These are phyloP conservation scores for Polytrichum commune DNA, from an alignment of 225 moss, liverwort and hornwort species.

Conservation along the genomic window DNA sequence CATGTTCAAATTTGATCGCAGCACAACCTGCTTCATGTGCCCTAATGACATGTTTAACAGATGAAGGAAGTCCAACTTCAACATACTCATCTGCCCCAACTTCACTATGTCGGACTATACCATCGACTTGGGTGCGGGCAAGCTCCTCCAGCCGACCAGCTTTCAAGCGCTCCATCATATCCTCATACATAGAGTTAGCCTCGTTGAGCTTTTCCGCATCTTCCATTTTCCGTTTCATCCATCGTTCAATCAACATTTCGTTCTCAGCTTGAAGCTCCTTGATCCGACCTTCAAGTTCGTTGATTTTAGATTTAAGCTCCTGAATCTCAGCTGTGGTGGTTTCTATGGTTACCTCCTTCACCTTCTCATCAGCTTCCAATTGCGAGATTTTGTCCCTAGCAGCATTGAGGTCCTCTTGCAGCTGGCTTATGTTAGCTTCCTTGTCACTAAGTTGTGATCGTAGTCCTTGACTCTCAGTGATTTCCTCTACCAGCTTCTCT, in stretches of 20 bases:
- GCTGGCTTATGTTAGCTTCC: conserved; percentile 38
- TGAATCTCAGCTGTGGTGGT: conserved; percentile 39
- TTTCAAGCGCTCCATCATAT: conserved; percentile 89
- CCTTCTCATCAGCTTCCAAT: conserved; percentile 32
- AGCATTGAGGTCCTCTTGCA: conserved; percentile 47
- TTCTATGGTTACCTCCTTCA: conserved; percentile 40
- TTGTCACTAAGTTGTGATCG: conserved; percentile 54
- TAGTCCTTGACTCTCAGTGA: conserved; percentile 57
- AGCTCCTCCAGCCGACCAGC: conserved; percentile 75
- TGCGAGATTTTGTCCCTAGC: conserved; percentile 35
- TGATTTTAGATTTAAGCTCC: conserved; percentile 37
- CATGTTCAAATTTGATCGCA: conserved; percentile 45
- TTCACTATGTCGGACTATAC: conserved; percentile 78
- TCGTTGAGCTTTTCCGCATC: conserved; percentile 87
- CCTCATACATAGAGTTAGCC: conserved; percentile 92
- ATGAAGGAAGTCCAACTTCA: conserved; percentile 56
- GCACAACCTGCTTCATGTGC: conserved; percentile 67
- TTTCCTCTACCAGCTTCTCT: conserved; percentile 65
- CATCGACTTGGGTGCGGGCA: conserved; percentile 78
- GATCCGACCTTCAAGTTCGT: conserved; percentile 54
- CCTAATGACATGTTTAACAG: conserved; percentile 51
- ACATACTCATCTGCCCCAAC: conserved; percentile 79
- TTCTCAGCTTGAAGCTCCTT: conserved; percentile 58
- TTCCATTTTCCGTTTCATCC: conserved; percentile 89
- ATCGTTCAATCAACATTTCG: conserved; percentile 75